Base-by-base conservation (phyloP, 2,329 filamentous ascomycete species). In the Lachnellula arida region DNA sequence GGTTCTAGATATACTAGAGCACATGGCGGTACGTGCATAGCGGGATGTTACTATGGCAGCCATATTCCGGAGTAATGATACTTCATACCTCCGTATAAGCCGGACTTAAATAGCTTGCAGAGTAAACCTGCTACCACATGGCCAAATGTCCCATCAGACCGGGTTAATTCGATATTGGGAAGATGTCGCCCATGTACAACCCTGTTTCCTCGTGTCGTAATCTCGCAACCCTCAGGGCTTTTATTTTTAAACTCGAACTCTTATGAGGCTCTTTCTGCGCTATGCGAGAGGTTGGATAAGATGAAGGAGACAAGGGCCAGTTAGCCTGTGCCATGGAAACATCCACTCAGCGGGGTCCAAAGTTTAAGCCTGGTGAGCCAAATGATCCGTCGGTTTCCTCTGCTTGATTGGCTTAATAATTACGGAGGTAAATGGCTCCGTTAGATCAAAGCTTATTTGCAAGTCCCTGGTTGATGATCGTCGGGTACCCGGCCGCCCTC, bases 141-240 rank as follows among this genome's bases (percentile, higher is more conserved):
- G 2, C 11, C 2, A 34, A 14, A 15, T 35, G 50, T 35, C 28
- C 40, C 42, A 46, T 46, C 12, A 46, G 28, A 46, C 50, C 50
- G 42, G 50, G 42, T 46, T 28, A 51, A 32, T 34, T 35, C 32
- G 34, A 11, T 37, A 37, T 28, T 17, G 17, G n/a, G 12, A 34
- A 43, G 35, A 37, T 52, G 50, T 15, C 39, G 34, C 22, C 5
- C 34, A 4, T 25, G n/a, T 12, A 25, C 22, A 40, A 52, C 55
- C 55, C 40, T 54, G 55, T 12, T 51, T 17, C 55, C 46, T 59
- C 56, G 55, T 56, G 55, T 59, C 47, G 53, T 42, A 60, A 57
- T 56, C 28, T 58, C 37, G 35, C 48, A 46, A 51, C 35, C 54
- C 47, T 51, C 44, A 55, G 37, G 57, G 53, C 11, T 17, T 49